Conservation (phyloP, 106 monocot genomes). For the Ottelia alismoides region DNA sequence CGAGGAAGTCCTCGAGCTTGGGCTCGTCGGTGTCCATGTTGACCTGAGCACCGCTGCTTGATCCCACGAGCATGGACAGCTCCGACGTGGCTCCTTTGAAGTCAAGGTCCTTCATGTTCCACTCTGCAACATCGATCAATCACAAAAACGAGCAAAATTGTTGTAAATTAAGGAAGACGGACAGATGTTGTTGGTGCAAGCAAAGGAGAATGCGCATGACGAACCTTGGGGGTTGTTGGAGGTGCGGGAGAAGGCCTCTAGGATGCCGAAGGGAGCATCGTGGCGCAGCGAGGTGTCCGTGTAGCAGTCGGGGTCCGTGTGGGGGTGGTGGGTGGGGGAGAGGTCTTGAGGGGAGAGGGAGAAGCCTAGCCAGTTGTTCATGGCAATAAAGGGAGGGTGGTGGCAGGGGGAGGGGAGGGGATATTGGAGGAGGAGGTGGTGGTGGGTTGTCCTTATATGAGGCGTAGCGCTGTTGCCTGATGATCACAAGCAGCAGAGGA, state of each 20-base stretch:
- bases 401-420: neutral
- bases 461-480: no score
- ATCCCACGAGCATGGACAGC: constrained; percentile 76
- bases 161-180: neutral
- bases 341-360: constrained; percentile 79
- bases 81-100: constrained; percentile 68
- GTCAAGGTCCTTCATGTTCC: constrained; percentile 62
- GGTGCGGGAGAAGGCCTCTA: constrained; percentile 39
- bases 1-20: constrained; percentile 91
- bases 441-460: no score
- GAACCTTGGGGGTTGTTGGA: constrained; percentile 29
- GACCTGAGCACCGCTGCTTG: constrained; percentile 24
- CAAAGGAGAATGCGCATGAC: neutral
- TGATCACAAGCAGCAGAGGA: no score
- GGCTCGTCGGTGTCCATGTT: constrained; percentile 42
- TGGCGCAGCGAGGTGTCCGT: neutral
- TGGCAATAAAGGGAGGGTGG: constrained; percentile 10
- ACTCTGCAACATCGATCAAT: constrained; percentile 24
- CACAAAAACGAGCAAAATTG: neutral
- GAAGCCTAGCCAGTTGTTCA: constrained; percentile 93
- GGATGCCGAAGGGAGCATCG: constrained; percentile 30
- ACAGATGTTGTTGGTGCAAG: neutral
- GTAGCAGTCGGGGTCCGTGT: constrained; percentile 2
- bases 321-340: constrained; percentile 19
- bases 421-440: no score